These are phyloP conservation scores for Claviceps spartinae DNA, from an alignment of 2,329 filamentous ascomycete genomes.

Conservation along the genomic window DNA sequence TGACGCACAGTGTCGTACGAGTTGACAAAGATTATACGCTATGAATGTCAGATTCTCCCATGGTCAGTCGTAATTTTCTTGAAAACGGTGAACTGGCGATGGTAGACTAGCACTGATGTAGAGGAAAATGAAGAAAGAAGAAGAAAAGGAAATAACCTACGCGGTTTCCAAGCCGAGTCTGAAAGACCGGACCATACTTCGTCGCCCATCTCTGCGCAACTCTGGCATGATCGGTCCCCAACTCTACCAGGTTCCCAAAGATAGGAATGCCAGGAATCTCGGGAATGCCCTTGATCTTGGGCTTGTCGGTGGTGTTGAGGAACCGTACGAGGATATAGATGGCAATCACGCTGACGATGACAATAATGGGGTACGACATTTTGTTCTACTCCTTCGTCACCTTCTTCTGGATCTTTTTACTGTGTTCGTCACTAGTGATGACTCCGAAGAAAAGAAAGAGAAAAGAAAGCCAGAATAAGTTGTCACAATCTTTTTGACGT, in stretches of 20 bases:
- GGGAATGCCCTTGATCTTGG: constrained; percentile 47
- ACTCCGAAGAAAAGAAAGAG: neutral
- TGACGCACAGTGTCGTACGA: constrained; percentile 60
- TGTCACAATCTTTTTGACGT: no score
- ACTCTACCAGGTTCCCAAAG: constrained; percentile 49
- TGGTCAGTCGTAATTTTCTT: no score
- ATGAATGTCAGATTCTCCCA: no score
- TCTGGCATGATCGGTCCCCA: constrained; percentile 43
- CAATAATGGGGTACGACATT: constrained; percentile 11
- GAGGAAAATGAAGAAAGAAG: neutral
- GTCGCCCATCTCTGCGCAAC: constrained; percentile 42
- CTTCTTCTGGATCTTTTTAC: neutral
- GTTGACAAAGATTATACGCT: constrained; percentile 64
- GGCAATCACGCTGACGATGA: constrained; percentile 7
- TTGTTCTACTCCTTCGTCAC: neutral
- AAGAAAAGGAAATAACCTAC: constrained; percentile 21
- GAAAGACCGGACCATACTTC: constrained; percentile 51
- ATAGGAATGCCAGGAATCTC: constrained; percentile 48
- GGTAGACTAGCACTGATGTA: neutral
- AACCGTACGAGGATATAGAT: constrained; percentile 15
- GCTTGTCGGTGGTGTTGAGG: constrained; percentile 37
- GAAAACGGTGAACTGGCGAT: neutral
- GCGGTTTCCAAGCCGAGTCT: constrained; percentile 54
- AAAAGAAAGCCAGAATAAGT: neutral
- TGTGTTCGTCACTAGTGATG: neutral